These are phyloP conservation scores for Orychophragmus violaceus DNA, from an alignment of 345 rosid genomes.

Conservation along the genomic window DNA sequence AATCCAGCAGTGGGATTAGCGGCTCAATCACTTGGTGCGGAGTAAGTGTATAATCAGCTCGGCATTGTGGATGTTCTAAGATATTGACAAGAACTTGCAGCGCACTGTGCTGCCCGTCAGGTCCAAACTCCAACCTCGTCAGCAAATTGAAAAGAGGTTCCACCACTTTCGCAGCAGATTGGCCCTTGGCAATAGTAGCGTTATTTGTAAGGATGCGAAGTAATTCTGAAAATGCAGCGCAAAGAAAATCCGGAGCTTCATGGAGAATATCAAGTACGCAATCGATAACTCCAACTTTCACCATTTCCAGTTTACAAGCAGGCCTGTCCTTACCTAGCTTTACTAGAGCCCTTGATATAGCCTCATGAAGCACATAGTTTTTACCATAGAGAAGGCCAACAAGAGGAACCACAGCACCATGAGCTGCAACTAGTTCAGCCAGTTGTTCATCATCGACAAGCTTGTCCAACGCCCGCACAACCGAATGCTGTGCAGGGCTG, in stretches of 20 bases:
- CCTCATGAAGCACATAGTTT: constrained; percentile 87
- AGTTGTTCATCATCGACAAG: constrained; percentile 97
- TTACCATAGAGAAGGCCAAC: constrained; percentile 92
- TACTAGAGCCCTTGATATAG: constrained; percentile 89
- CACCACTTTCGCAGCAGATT: constrained; percentile 89
- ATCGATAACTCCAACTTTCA: constrained; percentile 91
- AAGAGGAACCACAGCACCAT: constrained; percentile 97
- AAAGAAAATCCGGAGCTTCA: constrained; percentile 92
- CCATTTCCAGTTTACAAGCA: constrained; percentile 96
- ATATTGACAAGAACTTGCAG: constrained; percentile 93
- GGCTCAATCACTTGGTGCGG: constrained; percentile 91
- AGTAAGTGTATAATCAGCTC: constrained; percentile 66
- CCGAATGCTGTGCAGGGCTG: constrained; percentile 91
- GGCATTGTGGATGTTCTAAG: constrained; percentile 93
- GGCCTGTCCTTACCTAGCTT: constrained; percentile 99
- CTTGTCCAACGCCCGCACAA: constrained; percentile 89
- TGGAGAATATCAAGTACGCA: constrained; percentile 82
- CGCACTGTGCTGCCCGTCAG: constrained; percentile 92
- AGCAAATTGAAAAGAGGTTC: constrained; percentile 78
- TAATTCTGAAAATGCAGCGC: constrained; percentile 86
- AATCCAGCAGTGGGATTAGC: constrained; percentile 86
- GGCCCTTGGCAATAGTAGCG: constrained; percentile 89
- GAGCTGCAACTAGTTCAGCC: constrained; percentile 97
- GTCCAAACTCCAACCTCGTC: constrained; percentile 74
- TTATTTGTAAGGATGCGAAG: constrained; percentile 92